A percentile compares a stretch with the other conserved stretches of the same genome.
Conservation (phyloP, 805 yeast species). For the Candida endomychidarum region DNA sequence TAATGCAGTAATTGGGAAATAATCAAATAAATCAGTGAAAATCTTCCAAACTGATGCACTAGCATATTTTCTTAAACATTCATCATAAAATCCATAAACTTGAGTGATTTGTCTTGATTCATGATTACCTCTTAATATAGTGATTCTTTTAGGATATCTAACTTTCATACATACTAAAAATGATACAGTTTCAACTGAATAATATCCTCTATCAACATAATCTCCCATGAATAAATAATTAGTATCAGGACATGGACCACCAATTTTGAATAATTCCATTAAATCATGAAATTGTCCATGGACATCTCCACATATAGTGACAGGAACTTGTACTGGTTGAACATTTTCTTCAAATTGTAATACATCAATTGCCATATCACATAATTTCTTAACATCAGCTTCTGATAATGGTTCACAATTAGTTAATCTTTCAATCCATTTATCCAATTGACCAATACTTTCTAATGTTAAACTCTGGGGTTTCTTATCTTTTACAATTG, state of each 20-base stretch:
- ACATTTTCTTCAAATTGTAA: conserved; percentile 90
- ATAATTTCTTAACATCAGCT: conserved; percentile 72
- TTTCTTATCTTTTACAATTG: conserved; percentile 16
- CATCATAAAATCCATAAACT: conserved; percentile 94
- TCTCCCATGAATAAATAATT: conserved; percentile 54
- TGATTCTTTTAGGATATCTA: conserved; percentile 86
- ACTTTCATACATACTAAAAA: conserved; percentile 89
- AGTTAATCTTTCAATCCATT: conserved; percentile 79
- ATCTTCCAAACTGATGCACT: conserved; percentile 91
- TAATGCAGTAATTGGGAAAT: conserved; percentile 89
- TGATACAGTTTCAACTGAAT: conserved; percentile 89
- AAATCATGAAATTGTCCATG: conserved; percentile 96
- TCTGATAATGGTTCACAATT: conserved; percentile 82
- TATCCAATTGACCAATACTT: conserved; percentile 70
- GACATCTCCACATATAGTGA: conserved; percentile 95
- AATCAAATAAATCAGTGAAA: conserved; percentile 89
- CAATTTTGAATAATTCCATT: conserved; percentile 89
- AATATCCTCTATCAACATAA: conserved; percentile 88
- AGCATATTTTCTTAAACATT: conserved; percentile 90
- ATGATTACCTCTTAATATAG: conserved; percentile 91
- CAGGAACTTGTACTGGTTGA: conserved; percentile 93
- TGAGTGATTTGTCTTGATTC: conserved; percentile 96
- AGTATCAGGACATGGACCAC: conserved; percentile 57
- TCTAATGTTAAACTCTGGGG: conserved; percentile 32
- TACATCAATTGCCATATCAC: conserved; percentile 90